Base-by-base conservation (phyloP, 2,329 filamentous ascomycete species). In the Diaporthe vexans region DNA sequence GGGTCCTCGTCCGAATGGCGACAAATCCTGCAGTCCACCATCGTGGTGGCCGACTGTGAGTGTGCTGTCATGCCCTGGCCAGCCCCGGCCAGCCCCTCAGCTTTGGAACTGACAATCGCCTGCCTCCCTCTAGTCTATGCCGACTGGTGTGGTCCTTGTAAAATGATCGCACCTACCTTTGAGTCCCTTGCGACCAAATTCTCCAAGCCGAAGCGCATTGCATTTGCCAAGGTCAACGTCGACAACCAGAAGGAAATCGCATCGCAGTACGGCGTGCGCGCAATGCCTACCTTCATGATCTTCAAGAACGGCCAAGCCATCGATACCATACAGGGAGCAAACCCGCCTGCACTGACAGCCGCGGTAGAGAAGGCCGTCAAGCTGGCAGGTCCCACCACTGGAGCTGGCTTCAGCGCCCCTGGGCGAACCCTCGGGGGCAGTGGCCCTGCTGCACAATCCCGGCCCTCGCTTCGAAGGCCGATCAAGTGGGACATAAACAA, bases 251-350 rank as follows among this genome's bases (percentile, higher is more conserved):
- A 92, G 78, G 91, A 93, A 74, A 92, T 98, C 77, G 91, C 95
- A 17, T 89, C 91, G 80, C 88, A 91, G 78, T 94, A 98, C 86
- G 90, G 91, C 79, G 92, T 98, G 81, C 91, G 91, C 79, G 94
- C 95, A 77, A 95, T 97, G 92, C 97, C 97, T 8, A 98, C 97
- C 70, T 98, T 99, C 85, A 90, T 98, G 82, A 92, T 98, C 84
- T 95, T 95, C 88, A 93, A 94, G 85, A 91, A 91, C 81, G 92
- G 93, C 79, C 87, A 89, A 77, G 91, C 93, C 79, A 89, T 94
- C 81, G 90, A 94, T 77, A 95, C 93, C 43, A 91, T 98, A 81
- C 89, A 90, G 80, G 97, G 97, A 79, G 95, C 95, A 46, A 94
- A 98, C 85, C 90, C 92, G 1, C 88, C 91, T 15, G 92, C 91